phyloP scores from a whole-genome alignment of 169 alveolate species.

The Eimeria necatrix region DNA sequence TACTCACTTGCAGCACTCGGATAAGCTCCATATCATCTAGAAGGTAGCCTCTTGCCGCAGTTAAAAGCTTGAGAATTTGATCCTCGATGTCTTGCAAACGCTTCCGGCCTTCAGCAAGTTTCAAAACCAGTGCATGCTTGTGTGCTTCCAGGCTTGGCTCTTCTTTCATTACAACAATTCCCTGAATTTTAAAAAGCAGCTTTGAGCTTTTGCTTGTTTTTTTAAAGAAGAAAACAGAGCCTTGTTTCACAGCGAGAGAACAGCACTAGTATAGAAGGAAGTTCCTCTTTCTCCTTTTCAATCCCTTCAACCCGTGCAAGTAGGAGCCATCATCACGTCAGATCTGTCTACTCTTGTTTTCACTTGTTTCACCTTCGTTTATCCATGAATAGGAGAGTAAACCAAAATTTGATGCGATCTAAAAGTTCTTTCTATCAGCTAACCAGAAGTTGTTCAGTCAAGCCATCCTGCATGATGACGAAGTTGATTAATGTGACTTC shows the following conservation, averaged over 20 bases:
- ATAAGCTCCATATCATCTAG: constrained; percentile 95
- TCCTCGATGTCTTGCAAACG: constrained; percentile 95
- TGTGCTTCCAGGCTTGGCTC: constrained; percentile 94
- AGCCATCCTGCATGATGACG: constrained; percentile 96
- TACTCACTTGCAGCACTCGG: constrained; percentile 91
- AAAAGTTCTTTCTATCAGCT: constrained; percentile 77
- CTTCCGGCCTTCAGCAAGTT: constrained; percentile 93
- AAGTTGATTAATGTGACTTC: constrained; percentile 95
- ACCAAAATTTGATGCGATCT: no score
- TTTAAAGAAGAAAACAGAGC: no score
- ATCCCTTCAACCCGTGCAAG: no score
- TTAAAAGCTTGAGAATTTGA: constrained; percentile 92
- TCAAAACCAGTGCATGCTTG: constrained; percentile 93
- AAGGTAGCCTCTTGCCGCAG: constrained; percentile 94
- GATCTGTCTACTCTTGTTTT: no score
- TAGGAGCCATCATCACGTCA: no score
- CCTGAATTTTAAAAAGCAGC: constrained; percentile 79
- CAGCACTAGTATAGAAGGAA: no score
- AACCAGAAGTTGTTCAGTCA: constrained; percentile 88
- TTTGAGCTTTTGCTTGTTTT: no score
- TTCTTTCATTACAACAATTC: constrained; percentile 94
- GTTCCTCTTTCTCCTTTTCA: no score
- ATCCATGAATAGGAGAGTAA: no score
- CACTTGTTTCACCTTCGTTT: no score
- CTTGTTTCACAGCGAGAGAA: no score